Evolutionary conservation across 805 yeast genomes (phyloP).

Genomic region (Saturnispora galanensis): DNA sequence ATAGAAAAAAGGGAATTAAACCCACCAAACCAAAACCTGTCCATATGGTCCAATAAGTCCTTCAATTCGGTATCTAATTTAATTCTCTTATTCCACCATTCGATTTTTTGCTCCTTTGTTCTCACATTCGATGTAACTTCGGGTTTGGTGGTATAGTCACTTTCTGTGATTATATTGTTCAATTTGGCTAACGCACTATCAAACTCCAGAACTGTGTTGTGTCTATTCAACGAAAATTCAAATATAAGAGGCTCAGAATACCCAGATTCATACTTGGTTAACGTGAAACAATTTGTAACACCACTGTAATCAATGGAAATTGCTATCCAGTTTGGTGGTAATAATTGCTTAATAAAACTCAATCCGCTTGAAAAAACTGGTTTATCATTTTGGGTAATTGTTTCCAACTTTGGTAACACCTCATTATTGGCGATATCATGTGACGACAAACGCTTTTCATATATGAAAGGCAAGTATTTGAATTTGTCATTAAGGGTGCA

Average conservation of each 20-base stretch:
- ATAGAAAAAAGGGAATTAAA: slow-evolving; percentile 53
- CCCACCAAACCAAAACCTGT: slow-evolving; percentile 68
- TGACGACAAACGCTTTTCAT: slow-evolving; percentile 15
- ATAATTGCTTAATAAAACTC: background rate
- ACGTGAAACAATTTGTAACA: slow-evolving; percentile 44
- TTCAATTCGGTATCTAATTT: slow-evolving; percentile 48
- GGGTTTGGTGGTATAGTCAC: slow-evolving; percentile 49
- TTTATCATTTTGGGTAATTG: background rate
- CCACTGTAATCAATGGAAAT: slow-evolving; percentile 54
- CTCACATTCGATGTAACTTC: slow-evolving; percentile 42
- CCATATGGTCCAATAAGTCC: slow-evolving; percentile 46
- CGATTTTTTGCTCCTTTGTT: slow-evolving; percentile 48
- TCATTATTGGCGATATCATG: slow-evolving; percentile 14
- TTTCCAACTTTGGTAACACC: slow-evolving; percentile 13
- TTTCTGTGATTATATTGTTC: slow-evolving; percentile 42
- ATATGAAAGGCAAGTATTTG: slow-evolving; percentile 8
- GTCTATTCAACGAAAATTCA: slow-evolving; percentile 52
- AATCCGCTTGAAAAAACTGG: background rate
- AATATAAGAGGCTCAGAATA: slow-evolving; percentile 27
- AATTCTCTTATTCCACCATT: slow-evolving; percentile 74
- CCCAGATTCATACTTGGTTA: slow-evolving; percentile 21
- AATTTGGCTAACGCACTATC: slow-evolving; percentile 38
- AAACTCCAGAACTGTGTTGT: slow-evolving; percentile 36
- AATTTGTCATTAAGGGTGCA: slow-evolving; percentile 4
- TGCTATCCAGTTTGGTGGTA: slow-evolving; percentile 48